These are phyloP conservation scores for Didymella keratinophila DNA, from an alignment of 2,329 filamentous ascomycete genomes.

Conservation along the genomic window DNA sequence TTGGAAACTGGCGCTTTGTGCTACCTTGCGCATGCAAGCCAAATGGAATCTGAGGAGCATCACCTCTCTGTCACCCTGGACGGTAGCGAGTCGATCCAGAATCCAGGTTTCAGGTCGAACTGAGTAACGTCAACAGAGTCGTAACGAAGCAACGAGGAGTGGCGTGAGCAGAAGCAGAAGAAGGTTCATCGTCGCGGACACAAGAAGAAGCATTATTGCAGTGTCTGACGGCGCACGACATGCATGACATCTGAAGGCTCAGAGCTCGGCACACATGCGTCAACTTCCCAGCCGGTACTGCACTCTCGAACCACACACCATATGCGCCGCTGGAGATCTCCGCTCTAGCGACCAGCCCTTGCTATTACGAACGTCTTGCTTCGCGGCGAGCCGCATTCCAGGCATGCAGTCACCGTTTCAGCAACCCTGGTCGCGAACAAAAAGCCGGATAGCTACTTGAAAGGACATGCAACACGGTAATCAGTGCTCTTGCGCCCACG, in stretches of 20 bases:
- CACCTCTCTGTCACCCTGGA: constrained; percentile 24
- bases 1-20: constrained; percentile 26
- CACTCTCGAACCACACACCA: constrained; percentile 23
- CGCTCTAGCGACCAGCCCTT: constrained; percentile 8
- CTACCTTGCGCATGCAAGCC: constrained; percentile 27
- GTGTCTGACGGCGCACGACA: constrained; percentile 37
- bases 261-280: constrained; percentile 32
- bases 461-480: constrained; percentile 40
- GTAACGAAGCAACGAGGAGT: constrained; percentile 25
- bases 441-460: constrained; percentile 34
- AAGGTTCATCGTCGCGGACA: constrained; percentile 20
- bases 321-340: constrained; percentile 17
- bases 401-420: constrained; percentile 35
- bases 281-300: constrained; percentile 18
- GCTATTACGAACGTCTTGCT: constrained; percentile 14
- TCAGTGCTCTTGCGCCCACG: constrained; percentile 41
- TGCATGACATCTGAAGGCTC: constrained; percentile 35
- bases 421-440: constrained; percentile 26
- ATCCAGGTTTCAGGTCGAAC: constrained; percentile 44
- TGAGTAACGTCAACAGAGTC: constrained; percentile 38
- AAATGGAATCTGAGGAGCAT: constrained; percentile 19
- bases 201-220: constrained; percentile 24
- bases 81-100: constrained; percentile 35
- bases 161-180: constrained; percentile 22
- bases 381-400: constrained; percentile 20